Evolutionary conservation across 192 early-diverging fungal species (phyloP), one percentile per base, ranked within the genome.

Genomic region (Coemansia interrupta): DNA sequence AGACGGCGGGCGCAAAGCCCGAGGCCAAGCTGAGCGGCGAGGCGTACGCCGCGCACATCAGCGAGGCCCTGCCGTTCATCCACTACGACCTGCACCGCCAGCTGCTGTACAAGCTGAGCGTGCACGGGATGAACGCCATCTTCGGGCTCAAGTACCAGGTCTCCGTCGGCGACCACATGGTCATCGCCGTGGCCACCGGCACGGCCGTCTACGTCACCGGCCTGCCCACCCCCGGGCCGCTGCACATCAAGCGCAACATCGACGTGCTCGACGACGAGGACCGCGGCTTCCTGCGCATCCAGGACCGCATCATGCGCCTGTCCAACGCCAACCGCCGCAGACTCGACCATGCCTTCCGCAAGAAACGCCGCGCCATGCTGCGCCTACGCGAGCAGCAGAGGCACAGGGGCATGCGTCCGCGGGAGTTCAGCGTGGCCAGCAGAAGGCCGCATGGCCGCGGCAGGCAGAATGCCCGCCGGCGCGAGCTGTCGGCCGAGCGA

Each of bases 41-140:
- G 43, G 74, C 79, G 10, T 82, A 86, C 45, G 88, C 90, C 0
- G 75, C 68, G 9, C 76, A 83, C 49, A 83, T 90, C 42, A 86
- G 84, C 69, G 90, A 92, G 44, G 83, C 89, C 0, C 82, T 92
- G 41, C 90, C 90, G 1, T 92, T 92, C 56, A 78, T 86, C 2
- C 89, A 92, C 61, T 92, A 91, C 76, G 90, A 92, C 55, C 61
- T 92, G 20, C 89, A 92, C 65, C 79, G 89, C 26, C 90, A 92
- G 58, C 72, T 92, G 12, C 80, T 89, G 65, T 89, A 87, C 72
- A 91, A 91, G 56, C 81, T 91, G 20, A 83, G 85, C 40, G 84
- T 90, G 14, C 82, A 87, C 58, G 89, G 89, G 7, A 70, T 90
- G 54, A 92, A 92, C 43, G 84, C 89, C 3, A 81, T 92, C 12